Percentiles rank a stretch among this genome's conserved stretches.
These are phyloP conservation scores for Pseudogymnoascus sp. DNA, from an alignment of 2,329 filamentous ascomycete species.

Conservation along the genomic window DNA sequence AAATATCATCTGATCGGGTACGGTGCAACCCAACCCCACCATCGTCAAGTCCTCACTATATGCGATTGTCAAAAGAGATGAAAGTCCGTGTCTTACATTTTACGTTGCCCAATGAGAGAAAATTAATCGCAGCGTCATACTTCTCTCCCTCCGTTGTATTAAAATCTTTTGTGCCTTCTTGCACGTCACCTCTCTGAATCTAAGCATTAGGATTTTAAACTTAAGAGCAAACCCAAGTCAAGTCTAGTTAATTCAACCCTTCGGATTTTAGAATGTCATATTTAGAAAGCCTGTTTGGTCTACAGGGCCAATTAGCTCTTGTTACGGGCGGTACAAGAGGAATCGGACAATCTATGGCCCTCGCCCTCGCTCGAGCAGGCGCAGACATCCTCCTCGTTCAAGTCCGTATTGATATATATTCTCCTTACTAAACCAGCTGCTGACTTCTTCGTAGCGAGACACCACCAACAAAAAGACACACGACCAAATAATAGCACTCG, in stretches of 20 bases:
- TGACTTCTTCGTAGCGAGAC: conserved; percentile 21
- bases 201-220: neutral
- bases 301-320: conserved; percentile 31
- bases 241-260: neutral
- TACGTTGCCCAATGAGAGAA: neutral
- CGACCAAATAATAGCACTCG: conserved; percentile 53
- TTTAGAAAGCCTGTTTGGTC: conserved; percentile 24
- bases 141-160: neutral
- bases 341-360: conserved; percentile 31
- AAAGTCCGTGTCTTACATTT: neutral
- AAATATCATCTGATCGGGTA: neutral
- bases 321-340: conserved; percentile 33
- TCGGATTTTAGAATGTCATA: neutral
- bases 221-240: neutral
- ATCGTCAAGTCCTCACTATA: neutral
- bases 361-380: conserved; percentile 32
- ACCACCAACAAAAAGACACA: conserved; percentile 40
- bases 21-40: neutral
- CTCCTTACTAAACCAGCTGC: neutral
- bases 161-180: neutral
- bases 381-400: conserved; percentile 34
- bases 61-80: neutral
- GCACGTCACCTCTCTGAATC: neutral
- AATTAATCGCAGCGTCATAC: neutral
- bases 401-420: conserved; percentile 18